Base-by-base conservation (phyloP, 2,329 filamentous ascomycete genomes). In the Diaporthe amygdali region DNA sequence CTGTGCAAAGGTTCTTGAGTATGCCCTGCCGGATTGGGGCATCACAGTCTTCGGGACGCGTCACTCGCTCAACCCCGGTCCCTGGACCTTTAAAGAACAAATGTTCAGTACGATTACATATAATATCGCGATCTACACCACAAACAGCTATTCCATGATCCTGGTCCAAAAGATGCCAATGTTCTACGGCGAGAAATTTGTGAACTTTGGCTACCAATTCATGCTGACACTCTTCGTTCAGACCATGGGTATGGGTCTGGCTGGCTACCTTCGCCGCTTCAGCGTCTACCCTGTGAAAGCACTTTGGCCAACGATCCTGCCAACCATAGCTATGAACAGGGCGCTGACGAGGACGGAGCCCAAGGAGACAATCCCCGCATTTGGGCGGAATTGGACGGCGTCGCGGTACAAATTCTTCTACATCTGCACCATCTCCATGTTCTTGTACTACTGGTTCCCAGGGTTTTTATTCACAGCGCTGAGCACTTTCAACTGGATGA, bases 381-480 rank as follows among this genome's bases (percentile, higher is more conserved):
- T 70, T n/a, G 68, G 68, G 0, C 44, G 17, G 41, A 67, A 44
- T 15, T 83, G 82, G 83, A 81, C 78, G 46, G 77, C 86, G 27
- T 83, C 83, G 2, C 82, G 83, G 0, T 84, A 84, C 72, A 79
- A 76, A n/a, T 79, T 85, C 73, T 87, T 85, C 74, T 82, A 83
- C 72, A 75, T 81, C 64, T 76, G 76, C 14, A 80, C 79, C 17
- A 52, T 78, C 51, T 75, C 76, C 37, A 85, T 86, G 77, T 80
- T 84, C 56, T 54, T 86, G 27, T 87, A 84, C 76, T 87, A 84
- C 75, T 87, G 84, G 84, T 77, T 87, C 14, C 85, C 85, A 0
- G 81, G 81, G n/a, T 84, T 81, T 55, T 76, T 87, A 3, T 86
- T 86, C 74, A 80, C 77, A 0, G 83, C 82, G 1, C 76, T 86